Base-by-base conservation (phyloP, 805 yeast genomes). In the Teunomyces cretensis region DNA sequence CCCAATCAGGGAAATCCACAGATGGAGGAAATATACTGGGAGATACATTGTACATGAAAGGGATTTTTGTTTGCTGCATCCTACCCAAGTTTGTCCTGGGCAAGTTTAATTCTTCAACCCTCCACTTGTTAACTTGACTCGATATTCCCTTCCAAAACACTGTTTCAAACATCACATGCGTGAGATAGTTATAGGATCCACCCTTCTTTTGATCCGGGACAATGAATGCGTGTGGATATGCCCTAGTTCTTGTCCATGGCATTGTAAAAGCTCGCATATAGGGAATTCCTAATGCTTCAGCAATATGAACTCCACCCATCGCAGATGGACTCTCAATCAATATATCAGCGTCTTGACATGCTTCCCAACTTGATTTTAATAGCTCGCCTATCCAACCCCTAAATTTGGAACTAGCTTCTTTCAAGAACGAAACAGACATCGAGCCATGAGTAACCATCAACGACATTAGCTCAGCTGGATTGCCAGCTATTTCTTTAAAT, bases 181-280 rank as follows among this genome's bases (percentile, higher is more conserved):
- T 90, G 68, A 92, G 72, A 58, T 88, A 88, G 60, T 92, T 92
- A 66, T 92, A 92, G 8, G 91, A 85, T 2, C 97, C 97, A 9
- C 97, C 97, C 61, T 86, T 78, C 59, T 86, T 88, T 64, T 88
- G 95, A 48, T 90, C 97, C 0, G 98, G 97, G 6, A 88, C 96
- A 60, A 91, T 81, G 52, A 92, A 90, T 0, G 98, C 97, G 71
- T 92, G 97, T 1, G 97, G 97, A 60, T 92, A 92, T 0, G 97
- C 96, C 53, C 96, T 75, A 0, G 98, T 91, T 49, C 96, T 70
- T 0, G 97, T 88, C 98, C 98, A 92, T 0, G 98, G 98, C 98
- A 92, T 92, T 0, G 98, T 92, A 61, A 92, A 92, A 0, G 97
- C 97, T 56, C 97, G 75, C 70, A 88, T 86, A 61, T 92, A 92